Conservation (phyloP, 345 rosid species). For the Pugionium dolabratum region DNA sequence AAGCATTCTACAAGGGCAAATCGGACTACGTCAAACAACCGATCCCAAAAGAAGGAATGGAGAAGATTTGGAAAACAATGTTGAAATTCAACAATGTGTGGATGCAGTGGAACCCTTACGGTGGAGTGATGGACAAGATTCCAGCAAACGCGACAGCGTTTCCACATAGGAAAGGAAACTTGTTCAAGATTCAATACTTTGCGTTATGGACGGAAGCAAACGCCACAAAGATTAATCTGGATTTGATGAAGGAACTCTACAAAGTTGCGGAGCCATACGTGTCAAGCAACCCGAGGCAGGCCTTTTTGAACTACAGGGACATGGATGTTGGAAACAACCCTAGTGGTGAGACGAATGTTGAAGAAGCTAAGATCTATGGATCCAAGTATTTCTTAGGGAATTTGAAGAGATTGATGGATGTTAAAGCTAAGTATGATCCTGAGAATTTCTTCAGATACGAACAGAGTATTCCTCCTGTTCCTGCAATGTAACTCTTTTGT, state of each 20-base stretch:
- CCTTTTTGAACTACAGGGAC: constrained; percentile 43
- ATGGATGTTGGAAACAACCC: constrained; percentile 33
- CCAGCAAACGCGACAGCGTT: constrained; percentile 43
- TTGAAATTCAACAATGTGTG: constrained; percentile 32
- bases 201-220: constrained; percentile 34
- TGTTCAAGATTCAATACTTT: constrained; percentile 45
- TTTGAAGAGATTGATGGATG: constrained; percentile 38
- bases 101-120: constrained; percentile 52
- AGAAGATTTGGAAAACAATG: constrained; percentile 40
- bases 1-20: constrained; percentile 36
- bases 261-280: constrained; percentile 42
- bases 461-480: constrained; percentile 41
- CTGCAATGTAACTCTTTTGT: constrained; percentile 3
- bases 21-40: constrained; percentile 44
- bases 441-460: constrained; percentile 42
- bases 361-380: constrained; percentile 41
- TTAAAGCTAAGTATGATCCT: constrained; percentile 44
- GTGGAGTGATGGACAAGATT: constrained; percentile 52
- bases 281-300: constrained; percentile 40
- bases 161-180: constrained; percentile 51
- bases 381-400: constrained; percentile 39
- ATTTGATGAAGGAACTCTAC: constrained; percentile 42
- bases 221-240: constrained; percentile 13
- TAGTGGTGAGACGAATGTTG: constrained; percentile 1
- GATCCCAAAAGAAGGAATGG: constrained; percentile 32